Base-by-base conservation (phyloP, 78 protist genomes). In the Cyanophora paradoxa region DNA sequence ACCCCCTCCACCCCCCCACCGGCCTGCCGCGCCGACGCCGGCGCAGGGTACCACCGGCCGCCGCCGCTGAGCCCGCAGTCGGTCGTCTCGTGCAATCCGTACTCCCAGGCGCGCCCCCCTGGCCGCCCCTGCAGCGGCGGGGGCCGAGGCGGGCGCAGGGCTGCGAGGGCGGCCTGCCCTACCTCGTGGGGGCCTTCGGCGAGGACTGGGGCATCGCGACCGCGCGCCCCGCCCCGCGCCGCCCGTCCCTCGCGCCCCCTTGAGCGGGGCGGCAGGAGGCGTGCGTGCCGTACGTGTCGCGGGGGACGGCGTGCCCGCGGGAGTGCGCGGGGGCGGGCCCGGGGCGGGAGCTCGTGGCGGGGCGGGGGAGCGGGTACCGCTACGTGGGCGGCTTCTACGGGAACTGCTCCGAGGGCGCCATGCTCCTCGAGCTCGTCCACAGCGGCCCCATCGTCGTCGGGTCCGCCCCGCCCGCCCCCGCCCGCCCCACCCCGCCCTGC, bases 361-460 rank as follows among this genome's bases (percentile, higher is more conserved):
- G 33, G 3, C 11, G 59, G 26, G 68, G 41, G 30, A 33, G 24
- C 52, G 68, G 30, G 34, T 62, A 39, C 22, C 34, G 68, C 14
- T 62, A 62, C 42, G 68, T 62, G 30, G 68, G 68, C 26, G 68
- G 68, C 42, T 62, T 19, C 68, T 31, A 20, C 14, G 68, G 68
- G 24, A 62, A 62, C 68, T 62, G 68, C 42, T 62, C 68, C 39
- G 68, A 31, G 42, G 68, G 30, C 7, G 68, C 42, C 16, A 62
- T 62, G 68, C 39, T 62, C 34, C 16, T 37, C 68, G 68, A 24
- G 26, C 68, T 62, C 33, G 24, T 14, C 13, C 7, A 62, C n/a
- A n/a, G n/a, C n/a, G n/a, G n/a, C n/a, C n/a, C n/a, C n/a, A n/a
- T n/a, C n/a, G n/a, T n/a, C n/a, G n/a, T n/a, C n/a, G n/a, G n/a